These are phyloP conservation scores for Colletotrichum navitas DNA, from an alignment of 2,329 filamentous ascomycete genomes.

Conservation along the genomic window DNA sequence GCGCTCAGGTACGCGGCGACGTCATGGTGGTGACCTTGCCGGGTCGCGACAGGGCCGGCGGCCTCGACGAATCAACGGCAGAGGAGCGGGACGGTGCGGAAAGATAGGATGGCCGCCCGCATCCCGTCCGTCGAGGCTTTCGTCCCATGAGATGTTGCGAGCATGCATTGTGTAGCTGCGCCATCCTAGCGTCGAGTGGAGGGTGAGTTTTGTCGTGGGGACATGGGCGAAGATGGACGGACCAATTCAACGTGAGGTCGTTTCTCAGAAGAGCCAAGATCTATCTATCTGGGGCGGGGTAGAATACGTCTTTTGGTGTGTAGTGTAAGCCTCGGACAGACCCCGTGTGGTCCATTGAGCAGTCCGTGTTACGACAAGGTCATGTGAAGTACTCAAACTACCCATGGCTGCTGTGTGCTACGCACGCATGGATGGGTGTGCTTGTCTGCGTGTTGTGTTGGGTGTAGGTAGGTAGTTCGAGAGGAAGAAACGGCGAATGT, in stretches of 20 bases:
- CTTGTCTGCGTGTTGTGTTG: background rate
- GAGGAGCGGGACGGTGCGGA: constrained; percentile 4
- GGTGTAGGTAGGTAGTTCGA: too few relatives aligned
- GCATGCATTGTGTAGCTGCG: constrained; percentile 2
- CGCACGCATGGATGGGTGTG: background rate
- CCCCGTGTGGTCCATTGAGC: background rate
- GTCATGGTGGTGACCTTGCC: constrained; percentile 29
- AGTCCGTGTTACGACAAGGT: background rate
- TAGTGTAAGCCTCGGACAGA: background rate
- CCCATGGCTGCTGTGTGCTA: background rate
- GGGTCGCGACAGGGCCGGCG: background rate
- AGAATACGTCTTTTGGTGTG: constrained; percentile 4
- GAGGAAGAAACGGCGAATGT: too few relatives aligned
- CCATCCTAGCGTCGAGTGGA: constrained; percentile 14
- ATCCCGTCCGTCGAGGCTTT: constrained; percentile 15
- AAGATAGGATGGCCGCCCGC: constrained; percentile 19
- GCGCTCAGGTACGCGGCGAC: constrained; percentile 25
- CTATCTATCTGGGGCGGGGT: background rate
- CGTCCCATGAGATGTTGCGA: constrained; percentile 12
- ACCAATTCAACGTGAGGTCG: background rate
- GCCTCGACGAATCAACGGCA: constrained; percentile 5
- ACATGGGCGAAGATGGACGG: background rate
- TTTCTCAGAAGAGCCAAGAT: constrained; percentile 31
- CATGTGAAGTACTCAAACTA: background rate
- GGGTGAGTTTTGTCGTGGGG: too few relatives aligned